phyloP scores from a whole-genome alignment of 139 green algal species.

The Astrephomene gubernaculifera region DNA sequence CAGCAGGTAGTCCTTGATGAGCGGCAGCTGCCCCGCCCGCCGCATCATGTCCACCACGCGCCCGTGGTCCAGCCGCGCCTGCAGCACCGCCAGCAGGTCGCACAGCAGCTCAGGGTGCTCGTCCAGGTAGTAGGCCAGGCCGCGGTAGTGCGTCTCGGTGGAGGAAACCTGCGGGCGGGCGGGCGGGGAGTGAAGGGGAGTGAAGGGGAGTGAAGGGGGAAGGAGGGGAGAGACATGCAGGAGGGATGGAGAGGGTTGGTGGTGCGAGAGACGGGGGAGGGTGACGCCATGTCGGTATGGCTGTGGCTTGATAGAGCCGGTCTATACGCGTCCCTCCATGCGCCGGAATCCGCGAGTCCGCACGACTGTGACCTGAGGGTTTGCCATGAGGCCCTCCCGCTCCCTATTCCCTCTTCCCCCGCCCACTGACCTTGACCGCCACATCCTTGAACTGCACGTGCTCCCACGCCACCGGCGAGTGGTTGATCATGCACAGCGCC shows the following conservation, averaged over 20 bases:
- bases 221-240: not conserved
- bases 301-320: too few species aligned
- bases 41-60: constrained; percentile 95
- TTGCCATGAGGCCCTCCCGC: too few species aligned
- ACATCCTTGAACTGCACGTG: constrained; percentile 98
- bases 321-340: too few species aligned
- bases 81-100: constrained; percentile 94
- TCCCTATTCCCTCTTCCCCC: too few species aligned
- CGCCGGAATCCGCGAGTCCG: too few species aligned
- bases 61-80: constrained; percentile 92
- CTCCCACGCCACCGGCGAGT: constrained; percentile 96
- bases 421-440: constrained; percentile 84
- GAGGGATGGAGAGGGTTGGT: too few species aligned
- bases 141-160: constrained; percentile 94
- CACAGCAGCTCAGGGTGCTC: constrained; percentile 96
- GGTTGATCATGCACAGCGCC: constrained; percentile 87
- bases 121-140: constrained; percentile 96
- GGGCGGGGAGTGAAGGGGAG: not conserved
- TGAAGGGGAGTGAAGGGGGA: not conserved
- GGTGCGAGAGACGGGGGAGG: too few species aligned
- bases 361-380: too few species aligned
- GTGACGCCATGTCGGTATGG: too few species aligned
- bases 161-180: constrained; percentile 9
- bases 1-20: constrained; percentile 97
- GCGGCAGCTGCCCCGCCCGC: constrained; percentile 85